These are phyloP conservation scores for Pelagomonas calceolata DNA, from an alignment of 108 stramenopile genomes.

Conservation along the genomic window DNA sequence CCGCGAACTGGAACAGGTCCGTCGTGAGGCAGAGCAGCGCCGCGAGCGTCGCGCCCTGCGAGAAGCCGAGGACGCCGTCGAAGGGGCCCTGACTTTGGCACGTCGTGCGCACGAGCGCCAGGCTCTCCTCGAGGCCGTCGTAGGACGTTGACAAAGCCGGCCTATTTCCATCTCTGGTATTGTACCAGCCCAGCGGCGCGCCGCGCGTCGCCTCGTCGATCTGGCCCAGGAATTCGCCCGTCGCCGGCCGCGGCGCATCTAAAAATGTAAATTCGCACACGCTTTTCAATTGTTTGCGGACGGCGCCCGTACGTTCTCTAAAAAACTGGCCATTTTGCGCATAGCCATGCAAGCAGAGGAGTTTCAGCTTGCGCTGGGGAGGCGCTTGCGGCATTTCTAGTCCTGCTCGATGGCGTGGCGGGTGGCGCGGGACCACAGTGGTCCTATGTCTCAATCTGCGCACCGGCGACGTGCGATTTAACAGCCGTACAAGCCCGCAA, in stretches of 20 bases:
- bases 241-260: too few relatives aligned
- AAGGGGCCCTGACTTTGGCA: not conserved
- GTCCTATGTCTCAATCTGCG: too few relatives aligned
- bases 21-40: not conserved
- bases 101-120: not conserved
- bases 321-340: not conserved
- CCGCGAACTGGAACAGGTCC: not conserved
- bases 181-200: not conserved
- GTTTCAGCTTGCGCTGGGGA: not conserved
- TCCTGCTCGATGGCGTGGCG: too few relatives aligned
- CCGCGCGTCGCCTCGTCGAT: too few relatives aligned
- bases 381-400: too few relatives aligned
- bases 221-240: too few relatives aligned
- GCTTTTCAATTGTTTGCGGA: too few relatives aligned
- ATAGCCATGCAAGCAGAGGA: not conserved
- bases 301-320: too few relatives aligned
- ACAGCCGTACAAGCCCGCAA: too few relatives aligned
- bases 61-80: constrained; percentile 14
- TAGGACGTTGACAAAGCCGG: not conserved
- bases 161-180: not conserved
- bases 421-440: too few relatives aligned
- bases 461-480: too few relatives aligned
- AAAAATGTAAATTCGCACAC: too few relatives aligned
- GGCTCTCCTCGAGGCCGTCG: not conserved
- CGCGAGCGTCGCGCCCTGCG: constrained; percentile 12